These are phyloP conservation scores for Xylariaceae sp. DNA, from an alignment of 2,329 filamentous ascomycete genomes.

Conservation along the genomic window DNA sequence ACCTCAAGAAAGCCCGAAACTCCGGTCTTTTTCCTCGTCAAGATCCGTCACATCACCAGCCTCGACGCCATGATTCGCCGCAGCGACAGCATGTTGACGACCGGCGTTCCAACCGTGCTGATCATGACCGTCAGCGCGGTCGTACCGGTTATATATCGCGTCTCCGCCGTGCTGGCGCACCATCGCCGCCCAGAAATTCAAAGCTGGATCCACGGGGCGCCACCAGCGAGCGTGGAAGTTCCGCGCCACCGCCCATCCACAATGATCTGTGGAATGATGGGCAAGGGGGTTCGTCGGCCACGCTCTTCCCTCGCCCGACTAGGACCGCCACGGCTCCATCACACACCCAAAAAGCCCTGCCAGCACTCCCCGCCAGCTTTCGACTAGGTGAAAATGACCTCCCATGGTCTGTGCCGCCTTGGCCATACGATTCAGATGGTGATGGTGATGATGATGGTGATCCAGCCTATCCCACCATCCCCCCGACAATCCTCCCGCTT, in stretches of 20 bases:
- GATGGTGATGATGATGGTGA: slow-evolving; percentile 28
- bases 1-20: slow-evolving; percentile 39
- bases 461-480: slow-evolving; percentile 21
- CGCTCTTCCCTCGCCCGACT: slow-evolving; percentile 27
- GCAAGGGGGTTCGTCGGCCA: slow-evolving; percentile 31
- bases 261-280: slow-evolving; percentile 45
- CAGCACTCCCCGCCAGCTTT: slow-evolving; percentile 37
- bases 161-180: slow-evolving; percentile 1
- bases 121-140: slow-evolving; percentile 21
- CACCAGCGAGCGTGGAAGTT: slow-evolving; percentile 44
- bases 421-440: slow-evolving; percentile 32
- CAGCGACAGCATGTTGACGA: slow-evolving; percentile 20
- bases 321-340: slow-evolving; percentile 22
- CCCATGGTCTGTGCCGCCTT: slow-evolving; percentile 43
- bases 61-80: slow-evolving; percentile 19
- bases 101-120: slow-evolving; percentile 8
- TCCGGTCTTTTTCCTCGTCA: slow-evolving; percentile 43
- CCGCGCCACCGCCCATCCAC: slow-evolving; percentile 47
- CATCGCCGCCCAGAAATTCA: slow-evolving; percentile 18
- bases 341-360: slow-evolving; percentile 42
- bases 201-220: slow-evolving; percentile 27
- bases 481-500: slow-evolving; percentile 26
- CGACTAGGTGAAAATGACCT: slow-evolving; percentile 46
- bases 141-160: slow-evolving; percentile 14
- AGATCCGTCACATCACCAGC: slow-evolving; percentile 36